Percentiles rank a stretch among this genome's conserved stretches.
These are phyloP conservation scores for Leishmania guyanensis DNA, from an alignment of 208 protist genomes.

Conservation along the genomic window DNA sequence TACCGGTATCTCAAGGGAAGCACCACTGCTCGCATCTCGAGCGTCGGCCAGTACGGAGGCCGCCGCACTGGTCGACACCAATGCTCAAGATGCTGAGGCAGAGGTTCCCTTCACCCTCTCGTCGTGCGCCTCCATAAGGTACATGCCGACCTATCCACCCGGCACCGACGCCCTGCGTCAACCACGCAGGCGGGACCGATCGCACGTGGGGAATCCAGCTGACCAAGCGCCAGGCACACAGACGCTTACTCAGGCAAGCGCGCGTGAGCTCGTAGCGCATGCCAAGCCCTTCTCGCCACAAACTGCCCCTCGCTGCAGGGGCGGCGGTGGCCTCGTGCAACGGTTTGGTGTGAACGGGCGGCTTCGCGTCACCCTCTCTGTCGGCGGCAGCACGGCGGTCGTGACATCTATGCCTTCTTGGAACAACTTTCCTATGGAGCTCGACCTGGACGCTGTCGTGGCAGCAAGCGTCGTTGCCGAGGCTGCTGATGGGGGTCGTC, in stretches of 20 bases:
- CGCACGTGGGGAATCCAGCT: too few species aligned
- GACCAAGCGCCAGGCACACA: neutral
- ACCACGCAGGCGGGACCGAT: slow-evolving; percentile 10
- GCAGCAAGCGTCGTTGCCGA: neutral
- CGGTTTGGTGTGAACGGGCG: slow-evolving; percentile 12
- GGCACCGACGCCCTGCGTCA: slow-evolving; percentile 52
- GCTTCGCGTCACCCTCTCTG: slow-evolving; percentile 14
- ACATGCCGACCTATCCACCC: slow-evolving; percentile 55
- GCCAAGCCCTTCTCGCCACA: neutral
- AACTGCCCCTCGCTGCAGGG: neutral
- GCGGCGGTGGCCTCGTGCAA: slow-evolving; percentile 8
- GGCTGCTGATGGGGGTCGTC: neutral
- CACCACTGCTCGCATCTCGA: neutral
- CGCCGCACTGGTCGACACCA: neutral
- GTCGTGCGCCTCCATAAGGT: slow-evolving; percentile 39
- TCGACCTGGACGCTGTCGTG: slow-evolving; percentile 14
- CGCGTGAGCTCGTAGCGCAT: neutral
- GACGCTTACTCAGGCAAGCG: neutral
- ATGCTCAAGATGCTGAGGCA: neutral
- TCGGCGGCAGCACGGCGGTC: slow-evolving; percentile 5
- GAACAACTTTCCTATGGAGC: slow-evolving; percentile 16
- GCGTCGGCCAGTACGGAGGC: neutral
- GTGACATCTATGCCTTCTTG: slow-evolving; percentile 23
- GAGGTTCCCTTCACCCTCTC: slow-evolving; percentile 41
- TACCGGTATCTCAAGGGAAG: neutral